Conservation (phyloP, 495 filamentous ascomycete species). For the Podospora pseudopauciseta region DNA sequence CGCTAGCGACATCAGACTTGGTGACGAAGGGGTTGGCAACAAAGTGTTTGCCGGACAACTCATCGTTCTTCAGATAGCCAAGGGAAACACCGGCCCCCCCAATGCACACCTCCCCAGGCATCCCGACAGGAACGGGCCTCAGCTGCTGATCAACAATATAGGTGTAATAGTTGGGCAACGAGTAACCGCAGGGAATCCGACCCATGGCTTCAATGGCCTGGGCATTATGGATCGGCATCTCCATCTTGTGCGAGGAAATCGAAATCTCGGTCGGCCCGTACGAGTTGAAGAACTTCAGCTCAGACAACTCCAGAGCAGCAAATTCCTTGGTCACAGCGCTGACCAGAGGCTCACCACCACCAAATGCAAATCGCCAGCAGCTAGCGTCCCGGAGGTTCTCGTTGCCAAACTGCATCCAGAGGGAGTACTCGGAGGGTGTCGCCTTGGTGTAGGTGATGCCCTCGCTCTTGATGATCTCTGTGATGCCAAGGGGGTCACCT, state of each 20-base stretch:
- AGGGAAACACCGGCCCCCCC: constrained; percentile 37
- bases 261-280: constrained; percentile 37
- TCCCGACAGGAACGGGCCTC: constrained; percentile 21
- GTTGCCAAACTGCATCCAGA: constrained; percentile 22
- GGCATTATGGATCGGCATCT: too few relatives aligned
- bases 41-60: constrained; percentile 35
- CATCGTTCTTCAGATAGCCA: constrained; percentile 40
- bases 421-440: constrained; percentile 28
- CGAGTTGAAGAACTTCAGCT: constrained; percentile 26
- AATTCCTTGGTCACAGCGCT: background rate
- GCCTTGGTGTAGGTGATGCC: constrained; percentile 28
- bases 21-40: constrained; percentile 30
- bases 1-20: background rate
- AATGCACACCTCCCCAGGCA: constrained; percentile 40
- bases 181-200: too few relatives aligned
- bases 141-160: constrained; percentile 53
- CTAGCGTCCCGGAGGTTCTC: background rate
- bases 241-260: background rate
- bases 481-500: constrained; percentile 25
- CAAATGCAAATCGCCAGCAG: background rate
- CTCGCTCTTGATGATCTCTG: constrained; percentile 18
- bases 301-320: too few relatives aligned
- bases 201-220: too few relatives aligned
- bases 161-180: too few relatives aligned
- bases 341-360: constrained; percentile 26